phyloP scores from a whole-genome alignment of 306 rosid species.

The Chamaecrista fasciculata region DNA sequence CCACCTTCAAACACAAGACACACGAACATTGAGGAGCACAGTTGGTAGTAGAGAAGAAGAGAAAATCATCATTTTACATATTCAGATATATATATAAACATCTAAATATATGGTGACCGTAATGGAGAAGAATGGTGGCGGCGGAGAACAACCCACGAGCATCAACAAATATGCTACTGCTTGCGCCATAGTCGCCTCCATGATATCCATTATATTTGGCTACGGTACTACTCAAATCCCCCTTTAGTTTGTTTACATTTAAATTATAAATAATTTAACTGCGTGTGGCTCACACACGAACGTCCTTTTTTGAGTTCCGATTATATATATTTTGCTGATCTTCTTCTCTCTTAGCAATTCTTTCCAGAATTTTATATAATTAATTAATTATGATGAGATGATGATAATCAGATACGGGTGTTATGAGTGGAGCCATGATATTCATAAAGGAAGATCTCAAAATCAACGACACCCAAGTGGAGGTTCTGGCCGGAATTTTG shows the following conservation, averaged over 20 bases:
- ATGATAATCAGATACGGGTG: constrained; percentile 87
- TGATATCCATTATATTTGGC: constrained; percentile 70
- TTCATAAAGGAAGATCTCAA: constrained; percentile 78
- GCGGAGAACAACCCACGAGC: not conserved
- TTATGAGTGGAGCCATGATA: constrained; percentile 91
- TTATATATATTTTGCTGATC: too few species aligned
- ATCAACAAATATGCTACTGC: constrained; percentile 65
- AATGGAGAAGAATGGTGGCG: constrained; percentile 11
- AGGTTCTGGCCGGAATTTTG: constrained; percentile 71
- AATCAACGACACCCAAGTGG: constrained; percentile 66
- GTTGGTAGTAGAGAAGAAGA: not conserved
- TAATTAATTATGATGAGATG: too few species aligned
- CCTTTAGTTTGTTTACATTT: too few species aligned
- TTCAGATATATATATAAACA: too few species aligned
- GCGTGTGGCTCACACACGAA: too few species aligned
- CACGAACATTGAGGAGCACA: not conserved
- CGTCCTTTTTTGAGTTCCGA: too few species aligned
- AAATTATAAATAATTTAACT: too few species aligned
- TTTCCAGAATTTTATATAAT: too few species aligned
- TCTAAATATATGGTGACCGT: not conserved
- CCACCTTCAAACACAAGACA: not conserved
- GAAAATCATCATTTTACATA: too few species aligned
- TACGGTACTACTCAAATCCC: constrained; percentile 28
- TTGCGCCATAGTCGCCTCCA: constrained; percentile 65
- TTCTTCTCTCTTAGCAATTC: too few species aligned